Evolutionary conservation across 352 stramenopile species (phyloP).

Genomic region (Phytopythium aichiense): DNA sequence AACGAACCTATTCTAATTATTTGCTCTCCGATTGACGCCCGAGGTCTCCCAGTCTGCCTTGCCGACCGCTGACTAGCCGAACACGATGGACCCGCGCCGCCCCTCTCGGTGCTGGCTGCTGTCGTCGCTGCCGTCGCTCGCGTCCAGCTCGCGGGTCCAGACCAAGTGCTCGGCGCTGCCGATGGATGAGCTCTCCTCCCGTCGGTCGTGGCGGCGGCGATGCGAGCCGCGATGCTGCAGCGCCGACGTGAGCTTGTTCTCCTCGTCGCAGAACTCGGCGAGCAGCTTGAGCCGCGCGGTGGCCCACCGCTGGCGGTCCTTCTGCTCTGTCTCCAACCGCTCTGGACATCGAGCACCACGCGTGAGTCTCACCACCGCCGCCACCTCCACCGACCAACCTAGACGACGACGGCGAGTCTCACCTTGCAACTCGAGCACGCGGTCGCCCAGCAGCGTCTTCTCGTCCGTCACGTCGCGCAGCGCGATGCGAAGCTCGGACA

Average conservation of each 20-base stretch:
- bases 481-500: conserved; percentile 48
- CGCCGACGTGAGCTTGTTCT: conserved; percentile 56
- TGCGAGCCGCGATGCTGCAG: conserved; percentile 11
- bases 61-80: conserved; percentile 19
- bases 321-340: conserved; percentile 59
- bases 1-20: conserved; percentile 8
- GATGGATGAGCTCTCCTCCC: neutral
- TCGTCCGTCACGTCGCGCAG: conserved; percentile 52
- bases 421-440: conserved; percentile 52
- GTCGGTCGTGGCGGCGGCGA: neutral
- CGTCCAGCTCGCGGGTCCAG: conserved; percentile 6
- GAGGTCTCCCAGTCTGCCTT: neutral
- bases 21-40: neutral
- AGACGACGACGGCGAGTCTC: neutral
- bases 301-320: conserved; percentile 63
- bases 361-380: neutral
- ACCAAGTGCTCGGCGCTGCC: neutral
- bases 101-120: conserved; percentile 16
- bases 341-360: conserved; percentile 19
- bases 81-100: conserved; percentile 28
- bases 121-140: conserved; percentile 6
- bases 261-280: conserved; percentile 78
- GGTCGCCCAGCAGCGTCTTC: conserved; percentile 43
- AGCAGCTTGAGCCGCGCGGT: conserved; percentile 64
- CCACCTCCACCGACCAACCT: neutral